Evolutionary conservation across 2,329 filamentous ascomycete species (phyloP).

Genomic region (Trichoderma asperellum): DNA sequence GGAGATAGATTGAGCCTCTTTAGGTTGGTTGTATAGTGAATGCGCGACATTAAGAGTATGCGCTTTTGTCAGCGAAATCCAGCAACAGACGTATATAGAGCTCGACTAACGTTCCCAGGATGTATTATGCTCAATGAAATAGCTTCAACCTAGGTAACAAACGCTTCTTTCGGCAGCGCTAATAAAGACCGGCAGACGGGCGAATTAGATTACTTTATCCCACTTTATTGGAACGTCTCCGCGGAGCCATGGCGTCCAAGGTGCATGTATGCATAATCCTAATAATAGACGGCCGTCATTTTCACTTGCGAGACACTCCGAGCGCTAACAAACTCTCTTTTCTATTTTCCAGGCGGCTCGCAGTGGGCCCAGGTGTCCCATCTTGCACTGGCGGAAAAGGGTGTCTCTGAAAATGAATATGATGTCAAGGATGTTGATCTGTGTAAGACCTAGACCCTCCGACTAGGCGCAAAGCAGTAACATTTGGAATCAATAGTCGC

Average conservation of each 20-base stretch:
- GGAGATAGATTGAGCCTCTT: not conserved
- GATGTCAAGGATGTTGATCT: conserved; percentile 30
- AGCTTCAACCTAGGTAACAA: not conserved
- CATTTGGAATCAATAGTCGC: not conserved
- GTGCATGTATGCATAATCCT: too few species aligned
- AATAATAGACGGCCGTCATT: too few species aligned
- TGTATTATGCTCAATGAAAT: not conserved
- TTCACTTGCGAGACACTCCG: not conserved
- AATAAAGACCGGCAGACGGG: not conserved
- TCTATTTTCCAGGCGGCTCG: conserved; percentile 27
- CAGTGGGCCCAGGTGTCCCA: conserved; percentile 33
- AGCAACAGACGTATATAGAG: not conserved
- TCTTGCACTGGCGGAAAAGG: conserved; percentile 32
- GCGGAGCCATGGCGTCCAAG: not conserved
- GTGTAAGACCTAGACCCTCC: not conserved
- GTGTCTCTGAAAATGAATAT: conserved; percentile 30
- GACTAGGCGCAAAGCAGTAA: not conserved
- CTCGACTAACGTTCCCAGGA: not conserved
- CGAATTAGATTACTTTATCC: not conserved
- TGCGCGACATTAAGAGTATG: not conserved
- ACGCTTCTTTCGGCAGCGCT: not conserved
- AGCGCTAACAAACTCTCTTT: not conserved
- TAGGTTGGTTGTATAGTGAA: not conserved
- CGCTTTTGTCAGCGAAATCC: not conserved
- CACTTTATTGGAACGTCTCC: not conserved